phyloP scores from a whole-genome alignment of 2,329 filamentous ascomycete species.

The Talaromyces sp. region DNA sequence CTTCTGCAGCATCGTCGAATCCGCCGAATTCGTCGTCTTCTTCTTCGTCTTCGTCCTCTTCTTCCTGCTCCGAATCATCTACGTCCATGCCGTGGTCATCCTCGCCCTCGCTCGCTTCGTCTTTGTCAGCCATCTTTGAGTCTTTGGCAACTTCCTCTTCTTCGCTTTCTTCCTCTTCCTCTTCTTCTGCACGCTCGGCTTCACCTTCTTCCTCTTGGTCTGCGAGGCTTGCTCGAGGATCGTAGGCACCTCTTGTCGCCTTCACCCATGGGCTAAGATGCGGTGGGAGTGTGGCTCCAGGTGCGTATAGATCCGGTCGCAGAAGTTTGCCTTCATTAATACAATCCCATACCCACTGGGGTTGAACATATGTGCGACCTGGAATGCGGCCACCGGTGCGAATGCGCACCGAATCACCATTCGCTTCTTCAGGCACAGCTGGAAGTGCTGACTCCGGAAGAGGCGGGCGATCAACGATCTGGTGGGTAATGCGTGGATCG shows the following conservation, averaged over 20 bases:
- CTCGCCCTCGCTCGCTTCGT: slow-evolving; percentile 45
- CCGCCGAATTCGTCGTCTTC: slow-evolving; percentile 50
- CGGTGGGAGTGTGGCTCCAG: slow-evolving; percentile 83
- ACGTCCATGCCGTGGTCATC: slow-evolving; percentile 51
- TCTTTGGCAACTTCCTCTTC: slow-evolving; percentile 40
- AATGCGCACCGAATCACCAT: slow-evolving; percentile 46
- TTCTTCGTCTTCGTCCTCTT: slow-evolving; percentile 45
- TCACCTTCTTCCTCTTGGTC: slow-evolving; percentile 87
- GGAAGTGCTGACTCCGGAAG: slow-evolving; percentile 57
- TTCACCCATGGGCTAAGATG: slow-evolving; percentile 97
- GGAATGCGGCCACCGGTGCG: slow-evolving; percentile 71
- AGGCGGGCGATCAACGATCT: slow-evolving; percentile 87
- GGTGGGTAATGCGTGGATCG: slow-evolving; percentile 88
- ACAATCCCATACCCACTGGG: slow-evolving; percentile 98
- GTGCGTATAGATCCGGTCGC: slow-evolving; percentile 80
- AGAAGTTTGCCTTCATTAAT: slow-evolving; percentile 89
- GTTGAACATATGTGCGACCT: slow-evolving; percentile 90
- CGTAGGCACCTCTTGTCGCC: slow-evolving; percentile 80
- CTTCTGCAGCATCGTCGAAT: slow-evolving; percentile 49
- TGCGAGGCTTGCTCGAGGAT: slow-evolving; percentile 79
- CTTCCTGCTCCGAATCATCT: slow-evolving; percentile 41
- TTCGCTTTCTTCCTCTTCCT: slow-evolving; percentile 44
- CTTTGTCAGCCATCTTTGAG: slow-evolving; percentile 36
- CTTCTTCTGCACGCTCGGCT: slow-evolving; percentile 67
- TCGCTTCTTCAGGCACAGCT: slow-evolving; percentile 40